Conservation (phyloP, 345 rosid species). For the Pelargonium nanum region DNA sequence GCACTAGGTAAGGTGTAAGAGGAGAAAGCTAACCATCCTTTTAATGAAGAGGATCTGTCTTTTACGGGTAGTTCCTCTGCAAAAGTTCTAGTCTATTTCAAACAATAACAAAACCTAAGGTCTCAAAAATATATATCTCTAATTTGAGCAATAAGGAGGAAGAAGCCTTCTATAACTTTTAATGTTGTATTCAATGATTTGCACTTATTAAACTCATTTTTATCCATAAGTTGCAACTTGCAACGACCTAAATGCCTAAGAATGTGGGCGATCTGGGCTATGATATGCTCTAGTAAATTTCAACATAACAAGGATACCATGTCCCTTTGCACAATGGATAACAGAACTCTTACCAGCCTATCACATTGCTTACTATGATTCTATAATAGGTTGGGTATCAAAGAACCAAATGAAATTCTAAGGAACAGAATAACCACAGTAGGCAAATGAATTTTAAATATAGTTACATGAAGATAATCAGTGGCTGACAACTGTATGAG, state of each 20-base stretch:
- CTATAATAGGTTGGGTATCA: background rate
- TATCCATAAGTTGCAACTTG: no score
- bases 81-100: background rate
- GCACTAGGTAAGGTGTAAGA: background rate
- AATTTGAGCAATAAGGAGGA: no score
- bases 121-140: background rate
- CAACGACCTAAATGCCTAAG: no score
- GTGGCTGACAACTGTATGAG: constrained; percentile 4
- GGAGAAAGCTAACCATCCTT: background rate
- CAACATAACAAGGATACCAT: no score
- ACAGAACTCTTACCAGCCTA: no score
- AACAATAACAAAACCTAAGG: background rate
- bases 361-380: background rate
- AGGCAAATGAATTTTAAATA: background rate
- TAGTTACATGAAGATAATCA: background rate
- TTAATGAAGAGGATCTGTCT: background rate
- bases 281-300: no score
- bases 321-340: no score
- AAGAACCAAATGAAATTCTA: background rate
- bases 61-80: no score
- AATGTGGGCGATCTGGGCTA: no score
- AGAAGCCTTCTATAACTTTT: no score
- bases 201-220: no score
- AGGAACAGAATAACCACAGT: background rate
- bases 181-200: no score